A percentile compares a stretch with the other conserved stretches of the same genome.
phyloP scores from a whole-genome alignment of 768 basidiomycete species.

The Leccinum truebloodii region DNA sequence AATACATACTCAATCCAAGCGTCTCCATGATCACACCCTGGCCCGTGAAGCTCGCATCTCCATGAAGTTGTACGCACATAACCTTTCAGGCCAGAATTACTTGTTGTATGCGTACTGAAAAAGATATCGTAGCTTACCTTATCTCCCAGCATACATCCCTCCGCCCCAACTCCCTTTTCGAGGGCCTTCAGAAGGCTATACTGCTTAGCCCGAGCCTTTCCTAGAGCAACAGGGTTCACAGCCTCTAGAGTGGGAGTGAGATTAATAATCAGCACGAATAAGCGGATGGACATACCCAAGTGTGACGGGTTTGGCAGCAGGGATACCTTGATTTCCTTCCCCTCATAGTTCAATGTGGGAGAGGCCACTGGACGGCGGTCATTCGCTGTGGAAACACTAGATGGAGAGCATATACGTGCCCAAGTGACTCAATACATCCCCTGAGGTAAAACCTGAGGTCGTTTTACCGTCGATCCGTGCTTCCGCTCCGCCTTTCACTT shows the following conservation, averaged over 20 bases:
- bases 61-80: slow-evolving; percentile 89
- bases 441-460: slow-evolving; percentile 40
- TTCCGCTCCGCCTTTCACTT: slow-evolving; percentile 81
- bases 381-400: neutral
- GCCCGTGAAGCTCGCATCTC: slow-evolving; percentile 89
- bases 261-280: neutral
- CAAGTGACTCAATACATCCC: slow-evolving; percentile 89
- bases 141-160: slow-evolving; percentile 34
- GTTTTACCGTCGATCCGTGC: slow-evolving; percentile 57
- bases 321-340: slow-evolving; percentile 61
- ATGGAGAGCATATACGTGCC: slow-evolving; percentile 39
- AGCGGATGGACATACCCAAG: slow-evolving; percentile 44
- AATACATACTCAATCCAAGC: slow-evolving; percentile 69
- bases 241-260: slow-evolving; percentile 54
- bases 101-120: neutral
- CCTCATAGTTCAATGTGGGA: slow-evolving; percentile 57
- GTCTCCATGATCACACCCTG: slow-evolving; percentile 91
- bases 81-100: slow-evolving; percentile 47
- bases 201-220: slow-evolving; percentile 91
- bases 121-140: slow-evolving; percentile 19
- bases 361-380: slow-evolving; percentile 53
- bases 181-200: slow-evolving; percentile 73
- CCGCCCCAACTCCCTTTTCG: slow-evolving; percentile 33
- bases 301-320: slow-evolving; percentile 82
- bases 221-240: slow-evolving; percentile 82